Conservation (phyloP, 768 basidiomycete species). For the Cantharellus anzutake region DNA sequence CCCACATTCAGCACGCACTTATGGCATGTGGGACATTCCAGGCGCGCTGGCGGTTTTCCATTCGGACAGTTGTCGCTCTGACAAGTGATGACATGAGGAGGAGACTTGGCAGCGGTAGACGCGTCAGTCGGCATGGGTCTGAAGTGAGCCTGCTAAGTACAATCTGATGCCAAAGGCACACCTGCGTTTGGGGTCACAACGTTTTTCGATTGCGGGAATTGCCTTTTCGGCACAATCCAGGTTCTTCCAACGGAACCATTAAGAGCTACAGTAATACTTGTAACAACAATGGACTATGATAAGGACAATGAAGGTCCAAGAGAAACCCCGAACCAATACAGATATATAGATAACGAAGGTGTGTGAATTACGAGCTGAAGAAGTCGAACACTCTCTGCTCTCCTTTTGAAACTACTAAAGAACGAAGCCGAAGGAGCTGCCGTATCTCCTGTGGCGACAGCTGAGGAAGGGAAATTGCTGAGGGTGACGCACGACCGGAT, state of each 20-base stretch:
- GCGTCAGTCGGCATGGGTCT: neutral
- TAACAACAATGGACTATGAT: too few relatives aligned
- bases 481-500: neutral
- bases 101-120: neutral
- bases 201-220: too few relatives aligned
- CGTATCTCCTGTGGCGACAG: constrained; percentile 6
- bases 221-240: too few relatives aligned
- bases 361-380: neutral
- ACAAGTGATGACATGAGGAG: neutral
- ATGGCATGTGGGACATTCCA: constrained; percentile 88
- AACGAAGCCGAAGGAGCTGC: constrained; percentile 2
- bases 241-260: too few relatives aligned
- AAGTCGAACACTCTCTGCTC: constrained; percentile 8
- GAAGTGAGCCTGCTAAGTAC: too few relatives aligned
- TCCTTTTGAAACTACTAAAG: constrained; percentile 4
- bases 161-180: too few relatives aligned
- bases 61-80: constrained; percentile 16
- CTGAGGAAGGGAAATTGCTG: neutral
- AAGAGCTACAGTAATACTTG: too few relatives aligned
- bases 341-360: too few relatives aligned
- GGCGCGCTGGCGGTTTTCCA: constrained; percentile 63
- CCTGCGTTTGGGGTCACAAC: too few relatives aligned
- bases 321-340: neutral
- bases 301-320: neutral
- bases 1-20: constrained; percentile 36